These are phyloP conservation scores for Cordyceps tenuipes DNA, from an alignment of 2,329 filamentous ascomycete species.

Conservation along the genomic window DNA sequence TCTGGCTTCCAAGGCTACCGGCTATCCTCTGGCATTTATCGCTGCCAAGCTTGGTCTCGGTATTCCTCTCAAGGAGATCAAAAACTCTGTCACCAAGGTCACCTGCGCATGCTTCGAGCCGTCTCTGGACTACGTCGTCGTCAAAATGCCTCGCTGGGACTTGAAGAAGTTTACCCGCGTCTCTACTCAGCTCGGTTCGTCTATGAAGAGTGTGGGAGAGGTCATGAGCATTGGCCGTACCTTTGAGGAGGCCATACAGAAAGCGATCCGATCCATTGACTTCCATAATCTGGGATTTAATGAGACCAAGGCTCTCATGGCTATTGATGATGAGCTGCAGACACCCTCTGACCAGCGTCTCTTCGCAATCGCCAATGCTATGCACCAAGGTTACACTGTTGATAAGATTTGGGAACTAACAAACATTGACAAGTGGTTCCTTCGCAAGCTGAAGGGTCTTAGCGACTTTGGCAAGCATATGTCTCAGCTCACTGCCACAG, in stretches of 20 bases:
- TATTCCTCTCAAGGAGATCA: conserved; percentile 92
- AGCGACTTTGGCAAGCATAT: conserved; percentile 82
- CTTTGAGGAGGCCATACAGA: conserved; percentile 97
- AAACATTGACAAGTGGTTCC: conserved; percentile 98
- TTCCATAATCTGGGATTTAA: conserved; percentile 94
- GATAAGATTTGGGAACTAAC: conserved; percentile 98
- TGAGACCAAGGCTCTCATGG: conserved; percentile 86
- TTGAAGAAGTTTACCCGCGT: conserved; percentile 98
- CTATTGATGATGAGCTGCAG: conserved; percentile 90
- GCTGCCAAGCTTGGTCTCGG: conserved; percentile 92
- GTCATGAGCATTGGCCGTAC: conserved; percentile 97
- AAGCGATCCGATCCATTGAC: conserved; percentile 92
- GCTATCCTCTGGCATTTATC: conserved; percentile 92
- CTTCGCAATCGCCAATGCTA: conserved; percentile 96
- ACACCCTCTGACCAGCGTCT: conserved; percentile 95
- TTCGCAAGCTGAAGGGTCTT: conserved; percentile 82
- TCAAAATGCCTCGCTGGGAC: conserved; percentile 99
- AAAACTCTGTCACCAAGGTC: conserved; percentile 89
- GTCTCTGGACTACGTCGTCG: conserved; percentile 93
- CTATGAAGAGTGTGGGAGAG: conserved; percentile 99
- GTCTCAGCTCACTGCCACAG: conserved; percentile 54
- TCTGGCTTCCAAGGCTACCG: conserved; percentile 91
- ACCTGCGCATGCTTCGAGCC: conserved; percentile 98
- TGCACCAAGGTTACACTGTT: conserved; percentile 87
- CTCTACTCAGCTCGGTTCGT: conserved; percentile 89